Evolutionary conservation across 345 rosid genomes (phyloP).

Genomic region (Salix udensis): DNA sequence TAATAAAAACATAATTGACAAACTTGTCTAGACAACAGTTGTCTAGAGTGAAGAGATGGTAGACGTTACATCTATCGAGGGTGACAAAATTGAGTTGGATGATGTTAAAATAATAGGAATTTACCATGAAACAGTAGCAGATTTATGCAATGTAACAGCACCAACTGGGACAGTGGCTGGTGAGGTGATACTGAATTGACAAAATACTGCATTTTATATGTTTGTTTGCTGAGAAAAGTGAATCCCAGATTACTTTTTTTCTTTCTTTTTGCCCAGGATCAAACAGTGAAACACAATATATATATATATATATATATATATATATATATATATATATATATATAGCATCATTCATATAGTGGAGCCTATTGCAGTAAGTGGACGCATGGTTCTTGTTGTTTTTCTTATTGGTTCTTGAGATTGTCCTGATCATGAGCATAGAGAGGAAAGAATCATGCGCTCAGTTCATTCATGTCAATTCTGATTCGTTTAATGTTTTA

Average conservation of each 20-base stretch:
- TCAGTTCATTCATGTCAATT: neutral
- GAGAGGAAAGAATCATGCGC: neutral
- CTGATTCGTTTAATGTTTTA: too few species aligned
- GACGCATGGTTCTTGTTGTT: neutral
- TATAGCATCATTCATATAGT: neutral
- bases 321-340: too few species aligned
- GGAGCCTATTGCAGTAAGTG: neutral
- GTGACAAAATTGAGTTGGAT: neutral
- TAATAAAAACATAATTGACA: too few species aligned
- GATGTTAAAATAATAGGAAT: slow-evolving; percentile 5
- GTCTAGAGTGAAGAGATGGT: too few species aligned
- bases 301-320: too few species aligned
- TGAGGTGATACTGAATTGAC: neutral
- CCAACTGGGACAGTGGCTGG: neutral
- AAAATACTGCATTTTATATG: neutral
- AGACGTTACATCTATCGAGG: neutral
- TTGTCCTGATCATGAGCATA: too few species aligned
- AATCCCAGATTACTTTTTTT: slow-evolving; percentile 5
- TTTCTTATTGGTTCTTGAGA: neutral
- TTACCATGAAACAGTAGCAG: neutral
- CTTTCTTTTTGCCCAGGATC: neutral
- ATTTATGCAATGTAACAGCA: neutral
- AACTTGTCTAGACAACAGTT: too few species aligned
- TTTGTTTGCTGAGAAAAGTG: neutral
- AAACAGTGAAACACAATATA: neutral